phyloP scores from a whole-genome alignment of 139 green algal genomes.

The Dunaliella sp. region DNA sequence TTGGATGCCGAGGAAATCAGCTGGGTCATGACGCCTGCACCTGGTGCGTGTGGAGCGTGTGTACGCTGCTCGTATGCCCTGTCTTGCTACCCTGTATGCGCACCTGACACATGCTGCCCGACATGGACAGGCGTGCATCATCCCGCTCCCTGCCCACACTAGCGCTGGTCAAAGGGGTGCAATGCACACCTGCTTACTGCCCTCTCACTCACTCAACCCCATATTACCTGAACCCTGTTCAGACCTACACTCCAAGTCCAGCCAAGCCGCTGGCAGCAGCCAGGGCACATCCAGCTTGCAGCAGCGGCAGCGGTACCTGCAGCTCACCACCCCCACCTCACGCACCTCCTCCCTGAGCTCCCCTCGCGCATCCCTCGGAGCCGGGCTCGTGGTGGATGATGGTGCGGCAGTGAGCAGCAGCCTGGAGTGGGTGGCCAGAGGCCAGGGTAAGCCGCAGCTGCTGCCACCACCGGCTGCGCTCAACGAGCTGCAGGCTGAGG shows the following conservation, averaged over 20 bases:
- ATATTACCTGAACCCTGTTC: neutral
- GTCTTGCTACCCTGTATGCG: no score
- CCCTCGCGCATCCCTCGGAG: neutral
- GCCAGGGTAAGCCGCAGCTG: neutral
- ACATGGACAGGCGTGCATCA: no score
- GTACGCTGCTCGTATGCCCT: no score
- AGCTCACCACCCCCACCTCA: neutral
- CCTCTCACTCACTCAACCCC: neutral
- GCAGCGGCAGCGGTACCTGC: neutral
- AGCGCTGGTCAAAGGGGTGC: no score
- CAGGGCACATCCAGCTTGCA: neutral
- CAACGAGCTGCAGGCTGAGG: no score
- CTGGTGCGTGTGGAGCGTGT: no score
- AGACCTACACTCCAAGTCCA: neutral
- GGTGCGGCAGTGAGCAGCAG: neutral
- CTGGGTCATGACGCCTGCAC: constrained; percentile 12
- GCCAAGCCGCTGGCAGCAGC: neutral
- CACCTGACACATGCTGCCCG: no score
- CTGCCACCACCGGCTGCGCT: no score
- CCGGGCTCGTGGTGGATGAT: no score
- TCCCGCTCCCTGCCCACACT: no score
- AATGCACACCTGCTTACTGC: no score
- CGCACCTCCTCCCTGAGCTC: neutral
- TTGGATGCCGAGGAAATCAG: constrained; percentile 2
- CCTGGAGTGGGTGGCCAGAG: neutral